Percentiles rank a stretch among this genome's conserved stretches.
These are phyloP conservation scores for Mycena alexandri DNA, from an alignment of 768 basidiomycete genomes.

Conservation along the genomic window DNA sequence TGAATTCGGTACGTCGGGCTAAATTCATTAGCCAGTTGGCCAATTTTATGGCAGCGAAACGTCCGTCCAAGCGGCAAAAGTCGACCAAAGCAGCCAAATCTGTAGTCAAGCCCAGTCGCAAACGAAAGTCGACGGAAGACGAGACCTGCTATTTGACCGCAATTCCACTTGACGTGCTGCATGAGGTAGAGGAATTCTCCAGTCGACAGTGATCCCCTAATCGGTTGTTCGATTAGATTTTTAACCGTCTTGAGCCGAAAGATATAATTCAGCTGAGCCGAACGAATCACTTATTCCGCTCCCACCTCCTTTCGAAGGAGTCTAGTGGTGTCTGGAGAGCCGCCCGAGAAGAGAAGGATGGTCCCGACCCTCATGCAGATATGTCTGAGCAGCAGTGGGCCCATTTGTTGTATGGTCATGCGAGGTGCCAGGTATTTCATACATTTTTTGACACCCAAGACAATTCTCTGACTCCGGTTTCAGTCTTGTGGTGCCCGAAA, in stretches of 20 bases:
- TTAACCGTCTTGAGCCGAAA: slow-evolving; percentile 43
- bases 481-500: slow-evolving; percentile 33
- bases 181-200: slow-evolving; percentile 39
- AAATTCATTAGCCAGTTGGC: not conserved
- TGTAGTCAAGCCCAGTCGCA: not conserved
- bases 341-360: slow-evolving; percentile 28
- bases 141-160: slow-evolving; percentile 28
- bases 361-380: slow-evolving; percentile 41
- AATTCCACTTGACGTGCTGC: slow-evolving; percentile 45
- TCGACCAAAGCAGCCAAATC: slow-evolving; percentile 2
- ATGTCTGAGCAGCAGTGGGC: slow-evolving; percentile 46
- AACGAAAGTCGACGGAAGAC: not conserved
- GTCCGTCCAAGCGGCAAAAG: slow-evolving; percentile 24
- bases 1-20: slow-evolving; percentile 6
- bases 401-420: slow-evolving; percentile 41
- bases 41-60: slow-evolving; percentile 8
- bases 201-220: not conserved
- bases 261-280: slow-evolving; percentile 48
- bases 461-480: not conserved
- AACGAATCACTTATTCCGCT: slow-evolving; percentile 45
- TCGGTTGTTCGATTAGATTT: slow-evolving; percentile 40
- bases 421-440: slow-evolving; percentile 35
- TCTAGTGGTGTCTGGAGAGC: slow-evolving; percentile 45
- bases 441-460: not conserved
- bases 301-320: slow-evolving; percentile 38